Conservation (phyloP, 768 basidiomycete species). For the Leccinum longicurvipes region DNA sequence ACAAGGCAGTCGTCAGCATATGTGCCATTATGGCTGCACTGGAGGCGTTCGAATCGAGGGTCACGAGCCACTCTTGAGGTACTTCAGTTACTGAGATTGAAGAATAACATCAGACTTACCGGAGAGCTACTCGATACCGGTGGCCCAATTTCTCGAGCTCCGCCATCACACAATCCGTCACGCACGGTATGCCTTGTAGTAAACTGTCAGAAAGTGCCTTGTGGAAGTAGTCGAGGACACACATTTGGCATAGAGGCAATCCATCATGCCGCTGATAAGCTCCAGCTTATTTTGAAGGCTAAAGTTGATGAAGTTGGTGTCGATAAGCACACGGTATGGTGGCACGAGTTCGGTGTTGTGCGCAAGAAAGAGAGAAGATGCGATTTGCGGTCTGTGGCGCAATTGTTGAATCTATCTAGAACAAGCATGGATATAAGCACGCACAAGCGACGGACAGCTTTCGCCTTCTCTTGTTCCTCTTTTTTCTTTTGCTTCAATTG, state of each 20-base stretch:
- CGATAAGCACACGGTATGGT: slow-evolving; percentile 94
- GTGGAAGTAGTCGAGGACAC: slow-evolving; percentile 20
- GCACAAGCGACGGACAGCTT: slow-evolving; percentile 75
- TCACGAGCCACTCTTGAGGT: slow-evolving; percentile 89
- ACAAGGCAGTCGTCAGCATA: slow-evolving; percentile 99
- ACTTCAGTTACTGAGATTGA: slow-evolving; percentile 3
- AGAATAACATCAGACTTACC: slow-evolving; percentile 47
- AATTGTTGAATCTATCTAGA: neutral
- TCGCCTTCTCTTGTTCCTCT: slow-evolving; percentile 75
- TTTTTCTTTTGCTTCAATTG: slow-evolving; percentile 86
- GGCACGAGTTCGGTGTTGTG: slow-evolving; percentile 96
- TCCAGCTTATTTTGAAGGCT: slow-evolving; percentile 97
- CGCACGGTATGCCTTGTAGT: slow-evolving; percentile 85
- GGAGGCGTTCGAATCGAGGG: slow-evolving; percentile 91
- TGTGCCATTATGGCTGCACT: slow-evolving; percentile 91
- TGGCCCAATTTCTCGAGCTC: slow-evolving; percentile 98
- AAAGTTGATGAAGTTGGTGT: slow-evolving; percentile 99
- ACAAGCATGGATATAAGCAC: slow-evolving; percentile 28
- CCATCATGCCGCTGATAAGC: slow-evolving; percentile 98
- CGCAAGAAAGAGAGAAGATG: slow-evolving; percentile 90
- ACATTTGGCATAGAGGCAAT: slow-evolving; percentile 98
- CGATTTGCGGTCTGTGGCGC: slow-evolving; percentile 64
- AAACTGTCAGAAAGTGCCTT: slow-evolving; percentile 2
- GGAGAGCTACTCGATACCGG: slow-evolving; percentile 89
- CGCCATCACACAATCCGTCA: slow-evolving; percentile 99